Base-by-base conservation (phyloP, 352 stramenopile species). In the Phytopythium ostracodes region DNA sequence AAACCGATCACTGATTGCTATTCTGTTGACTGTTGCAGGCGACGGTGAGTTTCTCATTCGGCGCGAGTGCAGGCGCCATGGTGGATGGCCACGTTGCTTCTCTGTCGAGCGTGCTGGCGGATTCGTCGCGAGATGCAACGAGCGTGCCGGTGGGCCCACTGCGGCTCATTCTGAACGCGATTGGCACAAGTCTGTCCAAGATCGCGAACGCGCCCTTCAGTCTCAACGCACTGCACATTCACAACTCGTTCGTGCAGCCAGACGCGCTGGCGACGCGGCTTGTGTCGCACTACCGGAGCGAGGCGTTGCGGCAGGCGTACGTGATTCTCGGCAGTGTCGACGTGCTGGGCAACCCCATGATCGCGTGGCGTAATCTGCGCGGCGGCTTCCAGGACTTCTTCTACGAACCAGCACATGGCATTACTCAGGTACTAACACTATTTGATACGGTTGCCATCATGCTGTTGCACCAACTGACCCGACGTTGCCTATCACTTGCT, bases 161-260 rank as follows among this genome's bases (percentile, higher is more conserved):
- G 43, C 84, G 87, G 31, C 67, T 94, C 27, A 92, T 96, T 52
- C 62, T 96, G 56, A 94, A 94, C 60, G 87, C 87, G 40, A 94
- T 94, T 53, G 85, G 87, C 5, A 94, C 84, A 7, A 96, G 85
- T 70, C 59, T 96, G 54, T 90, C 85, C 14, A 96, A 96, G 67
- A 91, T 96, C 56, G 85, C 87, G 22, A 96, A 96, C 62, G 87
- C 87, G 44, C 85, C 87, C n/a, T 91, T 96, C 66, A 76, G 91
- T 12, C 65, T 94, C 3, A 91, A 92, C 65, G 67, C 75, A 3
- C 59, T 94, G 17, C 72, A 79, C 46, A 92, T 94, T 57, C 80
- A 77, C 49, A 87, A 92, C 66, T 90, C 85, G n/a, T 94, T 94
- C 71, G 76, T 94, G 59, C 85, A 94, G 38, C 79, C 81, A 4